Base-by-base conservation (phyloP, 495 filamentous ascomycete species). In the Cairneyella variabilis region DNA sequence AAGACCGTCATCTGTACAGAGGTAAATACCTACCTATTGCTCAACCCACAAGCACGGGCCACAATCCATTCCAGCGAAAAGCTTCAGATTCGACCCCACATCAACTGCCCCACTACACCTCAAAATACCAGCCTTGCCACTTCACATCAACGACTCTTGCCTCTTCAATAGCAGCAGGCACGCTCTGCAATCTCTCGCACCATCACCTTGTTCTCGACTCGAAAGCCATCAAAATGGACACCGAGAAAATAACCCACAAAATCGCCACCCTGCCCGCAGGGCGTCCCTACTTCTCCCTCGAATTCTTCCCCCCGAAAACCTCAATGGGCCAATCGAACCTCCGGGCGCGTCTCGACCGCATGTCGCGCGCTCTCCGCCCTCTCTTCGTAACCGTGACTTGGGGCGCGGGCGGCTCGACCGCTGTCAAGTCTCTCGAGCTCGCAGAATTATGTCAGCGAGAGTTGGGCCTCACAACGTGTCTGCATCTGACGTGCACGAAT, bases 221-320 rank as follows among this genome's bases (percentile, higher is more conserved):
- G n/a, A n/a, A n/a, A n/a, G n/a, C n/a, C n/a, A n/a, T 14, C 28
- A 32, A 6, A 16, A 23, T 27, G 14, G 66, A 32, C 37, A 92
- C 91, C 86, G 86, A 93, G 70, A 96, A 90, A 71, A 90, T 98
- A 65, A 96, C 90, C 48, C 87, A 95, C 76, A 97, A 97, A 79
- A 91, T 97, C 63, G 88, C 88, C 69, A 89, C 90, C 56, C 71
- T 98, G 71, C 88, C 89, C 66, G 78, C 84, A 32, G 82, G 86
- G 69, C 78, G 79, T 47, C 83, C 82, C 62, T 98, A 92, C 76
- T 92, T 96, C 72, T 97, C 95, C 27, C 85, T 97, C 60, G 95
- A 98, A 74, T 98, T 98, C 81, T 97, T 98, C 71, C 93, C 93
- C 49, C 95, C 95, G 47, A 97, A 96, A 72, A 98, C 93, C 20